Base-by-base conservation (phyloP, 345 rosid genomes). In the Ceriops decandra region DNA sequence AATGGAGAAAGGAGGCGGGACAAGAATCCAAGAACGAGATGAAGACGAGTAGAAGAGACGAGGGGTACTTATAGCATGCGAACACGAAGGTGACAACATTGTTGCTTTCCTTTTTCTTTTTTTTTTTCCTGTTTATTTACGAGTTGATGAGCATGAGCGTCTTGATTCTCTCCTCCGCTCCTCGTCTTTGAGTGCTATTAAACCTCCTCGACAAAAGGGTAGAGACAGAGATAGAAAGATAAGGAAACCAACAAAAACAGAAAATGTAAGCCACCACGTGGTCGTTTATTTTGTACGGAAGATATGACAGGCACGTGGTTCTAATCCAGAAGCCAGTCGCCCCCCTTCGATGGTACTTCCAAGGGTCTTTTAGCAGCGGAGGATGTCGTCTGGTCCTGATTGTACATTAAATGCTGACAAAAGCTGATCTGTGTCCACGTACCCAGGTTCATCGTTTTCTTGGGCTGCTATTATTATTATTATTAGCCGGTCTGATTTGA, bases 21-120 rank as follows among this genome's bases (percentile, higher is more conserved):
- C 60, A 30, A 67, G 0, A 35, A 61, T 57, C 0, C 71, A 67
- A 38, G 78, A 64, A 36, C 65, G 62, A 52, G 64, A 3, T 63
- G 88, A 72, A 58, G 76, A 22, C 63, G 69, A 74, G 46, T 24
- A 62, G 17, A 74, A 19, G 47, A 64, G 56, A 35, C 70, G 66
- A 24, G 7, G 22, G 76, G 73, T 83, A 85, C 88, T 88, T 88
- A 89, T 92, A 92, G 53, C 22, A 16, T 32, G 49, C 35, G 57
- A 67, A 76, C 77, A 74, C 7, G 63, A 51, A 27, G 71, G 79
- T 81, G 85, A 83, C 77, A 74, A 77, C 86, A 82, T 83, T 73
- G 52, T 78, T 54, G 17, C 0, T 52, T n/a, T 54, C 8, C 22
- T 19, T 15, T 8, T 11, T 27, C n/a, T n/a, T 59, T 71, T 20